Evolutionary conservation across 78 protist species (phyloP).

Genomic region (Diacronema lutheri): DNA sequence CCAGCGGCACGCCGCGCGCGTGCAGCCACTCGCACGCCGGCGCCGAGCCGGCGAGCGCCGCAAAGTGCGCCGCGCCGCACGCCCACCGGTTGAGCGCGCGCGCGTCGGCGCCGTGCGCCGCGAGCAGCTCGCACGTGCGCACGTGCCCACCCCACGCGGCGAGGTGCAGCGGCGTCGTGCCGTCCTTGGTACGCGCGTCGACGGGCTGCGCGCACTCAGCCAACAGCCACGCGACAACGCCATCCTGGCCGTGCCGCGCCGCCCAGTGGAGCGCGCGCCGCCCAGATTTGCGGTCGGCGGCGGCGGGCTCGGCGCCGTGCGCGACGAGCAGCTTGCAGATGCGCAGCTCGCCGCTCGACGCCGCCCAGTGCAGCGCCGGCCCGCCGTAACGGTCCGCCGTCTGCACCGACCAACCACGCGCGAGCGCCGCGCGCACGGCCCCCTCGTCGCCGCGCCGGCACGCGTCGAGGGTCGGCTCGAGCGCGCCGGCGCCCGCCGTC

Average conservation of each 20-base stretch:
- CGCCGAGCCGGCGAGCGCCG: neutral
- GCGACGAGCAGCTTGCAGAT: slow-evolving; percentile 11
- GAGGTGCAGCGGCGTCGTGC: slow-evolving; percentile 7
- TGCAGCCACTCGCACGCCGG: neutral
- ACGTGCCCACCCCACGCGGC: slow-evolving; percentile 35
- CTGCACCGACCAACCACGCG: neutral
- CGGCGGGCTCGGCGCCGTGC: neutral
- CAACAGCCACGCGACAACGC: neutral
- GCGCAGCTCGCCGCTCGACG: neutral
- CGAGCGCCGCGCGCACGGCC: too few relatives aligned
- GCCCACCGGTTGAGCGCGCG: neutral
- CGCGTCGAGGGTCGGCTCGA: too few relatives aligned
- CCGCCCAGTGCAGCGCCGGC: slow-evolving; percentile 11
- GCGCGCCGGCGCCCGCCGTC: too few relatives aligned
- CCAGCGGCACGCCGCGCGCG: neutral
- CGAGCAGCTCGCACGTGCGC: neutral
- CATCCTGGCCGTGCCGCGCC: neutral
- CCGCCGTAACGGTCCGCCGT: neutral
- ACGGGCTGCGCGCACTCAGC: neutral
- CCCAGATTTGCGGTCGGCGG: slow-evolving; percentile 3
- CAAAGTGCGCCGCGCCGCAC: slow-evolving; percentile 6
- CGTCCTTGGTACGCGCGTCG: slow-evolving; percentile 7
- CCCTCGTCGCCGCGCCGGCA: too few relatives aligned
- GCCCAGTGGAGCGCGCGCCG: slow-evolving; percentile 21
- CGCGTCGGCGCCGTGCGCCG: neutral